Evolutionary conservation across 768 basidiomycete genomes (phyloP).

Genomic region (Psilocybe subaeruginosa): DNA sequence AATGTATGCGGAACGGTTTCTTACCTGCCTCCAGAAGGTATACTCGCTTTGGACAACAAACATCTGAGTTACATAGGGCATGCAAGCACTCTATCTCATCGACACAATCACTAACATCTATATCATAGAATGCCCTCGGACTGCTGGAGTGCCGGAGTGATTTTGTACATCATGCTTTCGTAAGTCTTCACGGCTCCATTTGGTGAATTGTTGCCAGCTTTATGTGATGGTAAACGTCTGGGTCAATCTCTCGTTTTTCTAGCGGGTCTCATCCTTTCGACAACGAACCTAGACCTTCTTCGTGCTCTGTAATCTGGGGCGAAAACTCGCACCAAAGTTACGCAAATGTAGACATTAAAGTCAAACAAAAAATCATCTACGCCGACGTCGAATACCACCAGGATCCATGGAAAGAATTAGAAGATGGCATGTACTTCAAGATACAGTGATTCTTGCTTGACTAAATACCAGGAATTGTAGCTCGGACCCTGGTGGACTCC

Average conservation of each 20-base stretch:
- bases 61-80: conserved; percentile 68
- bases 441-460: neutral
- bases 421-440: conserved; percentile 48
- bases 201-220: neutral
- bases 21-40: conserved; percentile 85
- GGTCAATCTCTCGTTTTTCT: neutral
- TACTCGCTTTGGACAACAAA: conserved; percentile 76
- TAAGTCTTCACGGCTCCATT: conserved; percentile 40
- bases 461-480: conserved; percentile 34
- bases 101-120: neutral
- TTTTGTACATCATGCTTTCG: conserved; percentile 84
- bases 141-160: conserved; percentile 87
- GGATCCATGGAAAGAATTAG: conserved; percentile 56
- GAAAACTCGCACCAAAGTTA: conserved; percentile 43
- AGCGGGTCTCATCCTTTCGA: conserved; percentile 85
- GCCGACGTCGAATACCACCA: conserved; percentile 60
- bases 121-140: conserved; percentile 78
- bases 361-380: conserved; percentile 72
- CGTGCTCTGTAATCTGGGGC: conserved; percentile 39
- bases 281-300: conserved; percentile 44
- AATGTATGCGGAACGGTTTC: conserved; percentile 89
- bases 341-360: conserved; percentile 52
- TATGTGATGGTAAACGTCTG: neutral
- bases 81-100: neutral
- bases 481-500: conserved; percentile 57